Conservation (phyloP, 73 alveolate species). For the Blepharisma stoltei region DNA sequence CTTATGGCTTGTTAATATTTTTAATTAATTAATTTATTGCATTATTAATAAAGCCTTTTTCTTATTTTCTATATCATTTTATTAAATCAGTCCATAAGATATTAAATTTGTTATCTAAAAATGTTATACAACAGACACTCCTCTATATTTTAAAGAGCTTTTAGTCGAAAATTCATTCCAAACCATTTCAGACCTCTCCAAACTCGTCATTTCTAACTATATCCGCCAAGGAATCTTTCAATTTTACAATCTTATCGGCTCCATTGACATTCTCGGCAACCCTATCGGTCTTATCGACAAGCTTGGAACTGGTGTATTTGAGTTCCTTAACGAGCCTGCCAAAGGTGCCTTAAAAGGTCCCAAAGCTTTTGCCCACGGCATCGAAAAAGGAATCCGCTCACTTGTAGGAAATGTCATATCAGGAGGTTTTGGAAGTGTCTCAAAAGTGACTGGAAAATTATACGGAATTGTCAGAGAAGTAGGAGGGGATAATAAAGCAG, state of each 20-base stretch:
- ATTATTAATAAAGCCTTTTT: no score
- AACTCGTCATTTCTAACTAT: slow-evolving; percentile 49
- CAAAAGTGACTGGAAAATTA: slow-evolving; percentile 83
- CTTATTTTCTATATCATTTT: slow-evolving; percentile 31
- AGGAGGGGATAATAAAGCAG: slow-evolving; percentile 63
- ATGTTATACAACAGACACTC: slow-evolving; percentile 66
- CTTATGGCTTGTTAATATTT: slow-evolving; percentile 33
- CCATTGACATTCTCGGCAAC: slow-evolving; percentile 82
- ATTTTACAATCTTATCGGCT: slow-evolving; percentile 76
- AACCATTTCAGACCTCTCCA: slow-evolving; percentile 28
- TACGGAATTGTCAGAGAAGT: slow-evolving; percentile 81
- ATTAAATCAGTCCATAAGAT: no score
- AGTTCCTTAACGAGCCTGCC: slow-evolving; percentile 86
- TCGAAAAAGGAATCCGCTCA: slow-evolving; percentile 83
- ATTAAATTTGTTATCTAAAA: slow-evolving; percentile 41
- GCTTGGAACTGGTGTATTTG: slow-evolving; percentile 91
- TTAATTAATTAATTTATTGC: no score
- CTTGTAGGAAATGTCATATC: slow-evolving; percentile 71
- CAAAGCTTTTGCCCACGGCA: slow-evolving; percentile 83
- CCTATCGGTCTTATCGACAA: slow-evolving; percentile 88
- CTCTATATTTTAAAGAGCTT: slow-evolving; percentile 53
- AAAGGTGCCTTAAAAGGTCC: slow-evolving; percentile 90
- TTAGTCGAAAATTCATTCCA: slow-evolving; percentile 46
- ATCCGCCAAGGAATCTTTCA: slow-evolving; percentile 71
- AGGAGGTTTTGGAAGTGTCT: slow-evolving; percentile 79